Evolutionary conservation across 345 rosid species (phyloP).

Genomic region (Excoecaria agallocha): DNA sequence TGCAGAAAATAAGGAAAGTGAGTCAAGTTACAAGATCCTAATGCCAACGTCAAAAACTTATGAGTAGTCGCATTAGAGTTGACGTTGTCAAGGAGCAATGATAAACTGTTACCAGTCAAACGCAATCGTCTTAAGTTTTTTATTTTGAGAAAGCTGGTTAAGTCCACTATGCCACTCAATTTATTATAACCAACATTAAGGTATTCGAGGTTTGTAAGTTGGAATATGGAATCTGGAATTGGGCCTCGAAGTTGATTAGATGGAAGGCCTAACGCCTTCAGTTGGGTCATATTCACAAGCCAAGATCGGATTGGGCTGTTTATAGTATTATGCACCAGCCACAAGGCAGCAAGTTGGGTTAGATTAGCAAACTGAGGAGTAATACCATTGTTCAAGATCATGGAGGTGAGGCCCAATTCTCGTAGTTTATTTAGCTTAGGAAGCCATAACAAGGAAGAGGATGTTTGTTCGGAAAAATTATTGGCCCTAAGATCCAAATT

Average conservation of each 20-base stretch:
- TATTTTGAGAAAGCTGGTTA: background rate
- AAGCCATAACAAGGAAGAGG: background rate
- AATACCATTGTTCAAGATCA: background rate
- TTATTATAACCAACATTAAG: background rate
- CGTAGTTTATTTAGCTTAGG: background rate
- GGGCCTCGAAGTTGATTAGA: background rate
- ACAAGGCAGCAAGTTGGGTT: background rate
- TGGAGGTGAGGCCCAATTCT: background rate
- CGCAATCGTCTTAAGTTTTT: background rate
- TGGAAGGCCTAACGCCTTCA: background rate
- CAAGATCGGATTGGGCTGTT: background rate
- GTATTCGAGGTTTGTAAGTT: background rate
- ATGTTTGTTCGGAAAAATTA: background rate
- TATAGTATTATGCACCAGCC: background rate
- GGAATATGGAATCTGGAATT: background rate
- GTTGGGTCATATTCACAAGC: background rate
- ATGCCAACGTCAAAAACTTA: background rate
- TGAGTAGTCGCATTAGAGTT: background rate
- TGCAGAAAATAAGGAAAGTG: background rate
- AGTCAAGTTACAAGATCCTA: background rate
- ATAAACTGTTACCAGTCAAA: too few species aligned
- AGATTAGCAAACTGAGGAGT: background rate
- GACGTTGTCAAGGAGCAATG: too few species aligned
- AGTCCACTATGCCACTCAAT: background rate
- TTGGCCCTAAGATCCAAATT: background rate